Conservation (phyloP, 768 basidiomycete genomes). For the Brasilioporus rufonigricans region DNA sequence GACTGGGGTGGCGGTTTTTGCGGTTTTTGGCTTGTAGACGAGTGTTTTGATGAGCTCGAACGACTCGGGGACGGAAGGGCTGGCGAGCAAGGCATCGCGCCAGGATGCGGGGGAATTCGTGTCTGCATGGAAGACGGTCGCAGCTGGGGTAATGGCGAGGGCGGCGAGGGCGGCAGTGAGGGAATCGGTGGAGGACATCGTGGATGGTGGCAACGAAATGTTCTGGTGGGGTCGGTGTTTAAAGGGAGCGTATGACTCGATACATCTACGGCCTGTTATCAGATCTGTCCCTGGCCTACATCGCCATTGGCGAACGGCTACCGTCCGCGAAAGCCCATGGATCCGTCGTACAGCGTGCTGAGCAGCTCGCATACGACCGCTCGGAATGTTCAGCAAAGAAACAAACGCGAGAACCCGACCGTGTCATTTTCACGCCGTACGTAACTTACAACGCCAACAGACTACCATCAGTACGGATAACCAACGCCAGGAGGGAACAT, state of each 20-base stretch:
- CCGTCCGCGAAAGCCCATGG: constrained; percentile 15
- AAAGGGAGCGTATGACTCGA: constrained; percentile 28
- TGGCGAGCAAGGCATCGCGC: constrained; percentile 65
- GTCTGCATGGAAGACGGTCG: constrained; percentile 53
- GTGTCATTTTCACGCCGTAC: constrained; percentile 18
- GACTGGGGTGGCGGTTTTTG: constrained; percentile 80
- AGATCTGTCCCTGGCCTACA: constrained; percentile 14
- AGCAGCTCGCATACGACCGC: constrained; percentile 25
- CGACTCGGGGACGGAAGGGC: constrained; percentile 47
- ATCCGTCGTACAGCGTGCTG: constrained; percentile 26
- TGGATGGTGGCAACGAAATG: constrained; percentile 16
- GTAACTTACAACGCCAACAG: constrained; percentile 2
- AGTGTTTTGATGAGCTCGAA: constrained; percentile 84
- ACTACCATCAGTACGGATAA: constrained; percentile 29
- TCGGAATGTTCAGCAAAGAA: constrained; percentile 11
- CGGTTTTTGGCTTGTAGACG: constrained; percentile 95
- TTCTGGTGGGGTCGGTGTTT: constrained; percentile 13
- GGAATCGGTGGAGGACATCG: constrained; percentile 37
- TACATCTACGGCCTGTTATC: constrained; percentile 18
- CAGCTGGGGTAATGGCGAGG: constrained; percentile 54
- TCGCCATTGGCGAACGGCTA: constrained; percentile 11
- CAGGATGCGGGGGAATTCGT: constrained; percentile 73
- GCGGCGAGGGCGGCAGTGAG: constrained; percentile 43
- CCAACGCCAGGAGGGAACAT: constrained; percentile 60
- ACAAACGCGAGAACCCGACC: constrained; percentile 9